A percentile compares a stretch with the other conserved stretches of the same genome.
These are phyloP conservation scores for Monilinia fructigena DNA, from an alignment of 2,329 filamentous ascomycete genomes.

Conservation along the genomic window DNA sequence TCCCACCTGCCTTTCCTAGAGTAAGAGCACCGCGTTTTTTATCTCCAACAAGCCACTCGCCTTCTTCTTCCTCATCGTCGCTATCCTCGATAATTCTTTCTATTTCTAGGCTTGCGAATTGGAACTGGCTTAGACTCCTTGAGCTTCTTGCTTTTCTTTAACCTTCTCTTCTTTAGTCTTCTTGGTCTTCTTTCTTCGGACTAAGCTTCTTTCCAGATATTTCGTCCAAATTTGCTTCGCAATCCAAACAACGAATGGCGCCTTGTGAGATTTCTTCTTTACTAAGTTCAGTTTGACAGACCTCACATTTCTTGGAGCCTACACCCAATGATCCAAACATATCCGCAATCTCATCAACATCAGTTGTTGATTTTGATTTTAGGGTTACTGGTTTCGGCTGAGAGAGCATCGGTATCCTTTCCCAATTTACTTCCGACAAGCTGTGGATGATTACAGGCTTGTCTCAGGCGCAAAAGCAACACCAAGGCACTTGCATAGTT, in stretches of 20 bases:
- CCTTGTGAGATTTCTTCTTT: conserved; percentile 42
- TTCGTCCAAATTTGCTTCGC: conserved; percentile 69
- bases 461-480: conserved; percentile 81
- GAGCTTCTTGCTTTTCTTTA: conserved; percentile 40
- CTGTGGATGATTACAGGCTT: conserved; percentile 92
- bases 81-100: conserved; percentile 63
- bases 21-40: conserved; percentile 58
- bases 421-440: conserved; percentile 82
- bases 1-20: conserved; percentile 77
- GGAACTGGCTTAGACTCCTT: conserved; percentile 27
- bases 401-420: conserved; percentile 82
- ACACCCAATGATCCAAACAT: conserved; percentile 77
- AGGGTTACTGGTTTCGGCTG: conserved; percentile 55
- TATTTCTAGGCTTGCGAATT: conserved; percentile 52
- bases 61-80: conserved; percentile 63
- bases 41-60: conserved; percentile 76
- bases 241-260: conserved; percentile 67
- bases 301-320: conserved; percentile 40
- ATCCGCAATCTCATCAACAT: conserved; percentile 78
- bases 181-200: conserved; percentile 43
- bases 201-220: conserved; percentile 49
- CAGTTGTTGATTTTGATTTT: conserved; percentile 47
- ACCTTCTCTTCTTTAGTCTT: conserved; percentile 44
- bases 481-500: conserved; percentile 95
- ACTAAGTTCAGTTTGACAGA: conserved; percentile 38